Percentiles rank a stretch among this genome's conserved stretches.
These are phyloP conservation scores for Pyracantha coccinea DNA, from an alignment of 331 rosid species.

Conservation along the genomic window DNA sequence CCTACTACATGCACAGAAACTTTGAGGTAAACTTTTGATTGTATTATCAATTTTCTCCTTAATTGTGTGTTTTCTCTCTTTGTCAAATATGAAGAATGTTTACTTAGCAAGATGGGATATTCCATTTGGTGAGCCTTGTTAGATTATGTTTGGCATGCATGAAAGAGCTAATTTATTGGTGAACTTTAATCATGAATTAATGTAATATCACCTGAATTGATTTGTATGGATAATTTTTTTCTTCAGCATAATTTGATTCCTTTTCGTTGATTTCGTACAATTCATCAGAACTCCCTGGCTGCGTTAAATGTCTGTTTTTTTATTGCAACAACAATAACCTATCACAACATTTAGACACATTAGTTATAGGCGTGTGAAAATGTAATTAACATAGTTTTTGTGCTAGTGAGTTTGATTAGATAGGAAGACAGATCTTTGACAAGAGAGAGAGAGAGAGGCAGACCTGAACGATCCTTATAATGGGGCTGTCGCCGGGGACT, in stretches of 20 bases:
- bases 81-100: neutral
- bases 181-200: neutral
- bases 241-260: conserved; percentile 19
- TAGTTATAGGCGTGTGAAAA: neutral
- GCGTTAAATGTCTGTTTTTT: conserved; percentile 47
- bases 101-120: neutral
- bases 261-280: conserved; percentile 55
- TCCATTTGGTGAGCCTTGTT: conserved; percentile 2
- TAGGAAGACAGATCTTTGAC: no score
- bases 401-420: neutral
- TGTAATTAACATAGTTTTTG: neutral
- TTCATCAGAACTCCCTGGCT: conserved; percentile 41
- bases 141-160: no score
- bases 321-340: conserved; percentile 62
- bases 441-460: neutral
- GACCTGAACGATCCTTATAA: conserved; percentile 48
- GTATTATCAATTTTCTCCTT: neutral
- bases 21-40: neutral
- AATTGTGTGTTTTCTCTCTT: neutral
- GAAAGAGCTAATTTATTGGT: no score
- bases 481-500: conserved; percentile 55
- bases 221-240: conserved; percentile 51
- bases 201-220: conserved; percentile 54
- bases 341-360: neutral
- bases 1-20: neutral